Evolutionary conservation across 805 yeast species (phyloP).

Genomic region (Clavispora santaluciae): DNA sequence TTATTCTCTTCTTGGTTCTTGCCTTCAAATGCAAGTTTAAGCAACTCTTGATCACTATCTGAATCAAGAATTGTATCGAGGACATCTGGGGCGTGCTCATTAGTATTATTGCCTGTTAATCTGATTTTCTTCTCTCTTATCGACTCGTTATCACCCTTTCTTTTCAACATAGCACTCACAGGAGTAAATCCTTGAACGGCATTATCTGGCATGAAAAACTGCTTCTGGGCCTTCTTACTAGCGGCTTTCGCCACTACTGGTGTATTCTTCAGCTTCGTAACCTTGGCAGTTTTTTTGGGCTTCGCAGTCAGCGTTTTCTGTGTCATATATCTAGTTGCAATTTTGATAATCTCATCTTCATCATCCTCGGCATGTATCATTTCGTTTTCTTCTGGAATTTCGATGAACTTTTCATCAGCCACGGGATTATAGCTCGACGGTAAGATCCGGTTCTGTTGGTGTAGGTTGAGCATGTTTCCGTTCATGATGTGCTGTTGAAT

Average conservation of each 20-base stretch:
- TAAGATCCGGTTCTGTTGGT: constrained; percentile 58
- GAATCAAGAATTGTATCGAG: constrained; percentile 13
- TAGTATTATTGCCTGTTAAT: not conserved
- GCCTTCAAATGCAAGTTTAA: constrained; percentile 8
- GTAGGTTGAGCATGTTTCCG: constrained; percentile 40
- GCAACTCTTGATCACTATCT: constrained; percentile 4
- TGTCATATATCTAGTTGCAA: constrained; percentile 63
- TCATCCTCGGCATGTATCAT: constrained; percentile 53
- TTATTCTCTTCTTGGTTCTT: not conserved
- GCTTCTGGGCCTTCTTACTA: constrained; percentile 24
- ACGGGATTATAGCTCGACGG: constrained; percentile 55
- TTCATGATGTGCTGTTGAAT: constrained; percentile 66
- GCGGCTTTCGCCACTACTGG: constrained; percentile 15
- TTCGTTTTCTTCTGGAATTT: constrained; percentile 66
- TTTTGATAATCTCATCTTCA: constrained; percentile 58
- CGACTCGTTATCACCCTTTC: constrained; percentile 3
- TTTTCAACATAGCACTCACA: constrained; percentile 44
- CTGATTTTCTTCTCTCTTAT: constrained; percentile 3
- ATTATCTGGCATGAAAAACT: constrained; percentile 70
- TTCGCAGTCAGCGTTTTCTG: constrained; percentile 21
- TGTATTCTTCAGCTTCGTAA: constrained; percentile 16
- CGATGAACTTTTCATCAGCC: constrained; percentile 53
- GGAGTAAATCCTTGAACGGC: constrained; percentile 60
- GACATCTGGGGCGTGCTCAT: constrained; percentile 4
- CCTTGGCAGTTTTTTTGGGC: constrained; percentile 5